Percentiles rank a stretch among this genome's conserved stretches.
Conservation (phyloP, 768 basidiomycete genomes). For the Thelephora ganbajun region DNA sequence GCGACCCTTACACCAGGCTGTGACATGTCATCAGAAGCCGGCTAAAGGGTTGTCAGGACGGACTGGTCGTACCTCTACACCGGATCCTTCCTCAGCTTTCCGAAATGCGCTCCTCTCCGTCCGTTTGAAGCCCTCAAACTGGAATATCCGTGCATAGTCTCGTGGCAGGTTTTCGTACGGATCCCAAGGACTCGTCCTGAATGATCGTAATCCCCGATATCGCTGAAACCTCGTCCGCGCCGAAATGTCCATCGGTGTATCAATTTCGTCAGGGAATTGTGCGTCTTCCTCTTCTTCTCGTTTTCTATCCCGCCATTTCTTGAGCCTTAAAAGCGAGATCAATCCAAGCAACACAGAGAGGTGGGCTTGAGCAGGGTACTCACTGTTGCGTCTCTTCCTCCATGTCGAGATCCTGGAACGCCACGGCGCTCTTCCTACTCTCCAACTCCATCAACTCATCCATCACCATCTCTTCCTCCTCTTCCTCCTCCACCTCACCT, state of each 20-base stretch:
- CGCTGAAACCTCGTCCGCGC: constrained; percentile 80
- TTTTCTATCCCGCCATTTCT: constrained; percentile 53
- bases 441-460: constrained; percentile 44
- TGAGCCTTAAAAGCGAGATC: constrained; percentile 30
- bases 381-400: constrained; percentile 85
- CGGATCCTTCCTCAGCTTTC: constrained; percentile 38
- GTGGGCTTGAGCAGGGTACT: constrained; percentile 16
- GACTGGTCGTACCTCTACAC: constrained; percentile 56
- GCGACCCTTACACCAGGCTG: constrained; percentile 79
- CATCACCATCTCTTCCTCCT: constrained; percentile 50
- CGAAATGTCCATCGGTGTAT: constrained; percentile 77
- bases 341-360: constrained; percentile 3
- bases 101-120: constrained; percentile 63
- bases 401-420: constrained; percentile 64
- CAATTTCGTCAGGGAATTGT: constrained; percentile 92
- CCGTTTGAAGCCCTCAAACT: constrained; percentile 88
- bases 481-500: constrained; percentile 18
- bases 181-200: constrained; percentile 96
- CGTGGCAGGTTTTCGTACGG: constrained; percentile 89
- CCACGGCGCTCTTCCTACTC: constrained; percentile 29
- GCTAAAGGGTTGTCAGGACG: background rate
- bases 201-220: constrained; percentile 81
- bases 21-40: background rate
- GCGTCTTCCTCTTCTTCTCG: constrained; percentile 71
- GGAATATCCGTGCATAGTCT: constrained; percentile 92